phyloP scores from a whole-genome alignment of 306 rosid species.

The Rosa persica region DNA sequence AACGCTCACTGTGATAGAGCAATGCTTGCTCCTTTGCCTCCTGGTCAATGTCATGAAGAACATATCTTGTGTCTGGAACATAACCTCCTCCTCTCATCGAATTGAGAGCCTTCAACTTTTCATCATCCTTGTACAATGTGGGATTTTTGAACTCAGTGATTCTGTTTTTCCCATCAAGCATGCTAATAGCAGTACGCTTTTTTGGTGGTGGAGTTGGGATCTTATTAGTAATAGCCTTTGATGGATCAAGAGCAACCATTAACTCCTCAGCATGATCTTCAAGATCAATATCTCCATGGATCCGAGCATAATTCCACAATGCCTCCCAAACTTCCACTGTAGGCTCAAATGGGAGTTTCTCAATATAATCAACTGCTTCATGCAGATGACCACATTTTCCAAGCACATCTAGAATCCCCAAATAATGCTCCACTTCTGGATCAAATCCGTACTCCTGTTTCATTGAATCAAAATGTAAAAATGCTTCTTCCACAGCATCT shows the following conservation, averaged over 20 bases:
- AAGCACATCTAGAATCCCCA: constrained; percentile 76
- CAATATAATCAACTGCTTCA: constrained; percentile 69
- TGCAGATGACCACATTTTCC: constrained; percentile 74
- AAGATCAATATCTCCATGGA: constrained; percentile 81
- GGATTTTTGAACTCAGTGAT: constrained; percentile 66
- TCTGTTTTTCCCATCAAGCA: constrained; percentile 77
- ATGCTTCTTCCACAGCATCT: constrained; percentile 81
- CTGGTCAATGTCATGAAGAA: constrained; percentile 89
- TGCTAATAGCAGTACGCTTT: constrained; percentile 59
- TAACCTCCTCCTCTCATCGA: constrained; percentile 66
- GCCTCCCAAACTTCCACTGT: constrained; percentile 61
- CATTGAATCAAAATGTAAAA: constrained; percentile 66
- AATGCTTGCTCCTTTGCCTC: constrained; percentile 94
- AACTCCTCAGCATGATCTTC: constrained; percentile 74
- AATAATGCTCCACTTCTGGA: constrained; percentile 58
- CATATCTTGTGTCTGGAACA: constrained; percentile 83
- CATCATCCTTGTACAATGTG: constrained; percentile 77
- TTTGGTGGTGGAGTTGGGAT: constrained; percentile 73
- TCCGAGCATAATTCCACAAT: constrained; percentile 58
- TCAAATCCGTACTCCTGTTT: constrained; percentile 57
- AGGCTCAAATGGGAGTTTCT: constrained; percentile 59
- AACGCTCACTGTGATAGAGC: constrained; percentile 78
- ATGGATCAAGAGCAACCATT: constrained; percentile 61
- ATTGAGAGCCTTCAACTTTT: constrained; percentile 61
- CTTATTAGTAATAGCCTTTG: constrained; percentile 54